A percentile compares a stretch with the other conserved stretches of the same genome.
Evolutionary conservation across 495 filamentous ascomycete species (phyloP).

Genomic region (Filosporella fistucella): DNA sequence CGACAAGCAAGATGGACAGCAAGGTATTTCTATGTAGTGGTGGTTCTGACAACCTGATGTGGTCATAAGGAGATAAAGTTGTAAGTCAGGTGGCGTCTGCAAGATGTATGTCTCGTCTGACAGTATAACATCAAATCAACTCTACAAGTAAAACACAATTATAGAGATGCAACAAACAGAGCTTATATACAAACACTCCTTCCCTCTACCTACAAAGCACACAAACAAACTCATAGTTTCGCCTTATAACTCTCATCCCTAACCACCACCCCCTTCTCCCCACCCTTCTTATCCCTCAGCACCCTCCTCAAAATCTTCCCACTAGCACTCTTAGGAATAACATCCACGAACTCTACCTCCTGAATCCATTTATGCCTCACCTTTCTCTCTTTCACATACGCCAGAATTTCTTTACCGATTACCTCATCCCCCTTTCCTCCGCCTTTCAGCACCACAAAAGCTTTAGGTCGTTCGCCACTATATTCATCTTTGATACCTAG

Average conservation of each 20-base stretch:
- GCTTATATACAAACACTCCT: neutral
- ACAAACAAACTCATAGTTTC: conserved; percentile 10
- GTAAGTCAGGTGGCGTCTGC: too few relatives aligned
- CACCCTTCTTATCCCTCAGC: conserved; percentile 26
- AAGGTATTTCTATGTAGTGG: too few relatives aligned
- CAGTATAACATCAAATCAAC: too few relatives aligned
- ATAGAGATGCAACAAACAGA: neutral
- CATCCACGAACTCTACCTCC: conserved; percentile 56
- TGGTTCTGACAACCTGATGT: too few relatives aligned
- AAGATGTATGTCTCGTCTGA: too few relatives aligned
- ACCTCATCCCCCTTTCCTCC: conserved; percentile 25
- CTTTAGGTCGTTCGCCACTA: conserved; percentile 61
- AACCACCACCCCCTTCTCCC: neutral
- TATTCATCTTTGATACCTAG: conserved; percentile 56
- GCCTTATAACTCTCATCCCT: conserved; percentile 9
- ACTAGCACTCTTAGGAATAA: conserved; percentile 72
- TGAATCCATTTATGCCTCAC: conserved; percentile 63
- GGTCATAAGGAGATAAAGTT: too few relatives aligned
- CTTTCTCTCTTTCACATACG: conserved; percentile 56
- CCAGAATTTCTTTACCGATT: conserved; percentile 38
- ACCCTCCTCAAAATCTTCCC: conserved; percentile 83
- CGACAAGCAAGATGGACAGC: too few relatives aligned
- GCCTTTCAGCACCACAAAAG: conserved; percentile 52
- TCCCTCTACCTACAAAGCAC: neutral
- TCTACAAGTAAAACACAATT: too few relatives aligned